phyloP scores from a whole-genome alignment of 257 asterid genomes.

The Cynanchum wilfordii region DNA sequence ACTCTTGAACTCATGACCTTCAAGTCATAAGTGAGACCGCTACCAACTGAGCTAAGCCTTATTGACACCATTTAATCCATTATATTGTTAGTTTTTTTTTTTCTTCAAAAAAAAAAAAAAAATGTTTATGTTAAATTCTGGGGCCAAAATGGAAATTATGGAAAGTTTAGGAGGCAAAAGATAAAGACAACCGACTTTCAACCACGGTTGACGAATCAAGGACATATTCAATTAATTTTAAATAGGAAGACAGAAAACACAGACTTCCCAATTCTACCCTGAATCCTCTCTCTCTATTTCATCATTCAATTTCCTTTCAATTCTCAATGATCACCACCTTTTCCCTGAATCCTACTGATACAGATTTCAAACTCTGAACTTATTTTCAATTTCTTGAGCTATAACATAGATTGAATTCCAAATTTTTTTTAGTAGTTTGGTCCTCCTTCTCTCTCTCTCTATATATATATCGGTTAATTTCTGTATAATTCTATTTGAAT shows the following conservation, averaged over 20 bases:
- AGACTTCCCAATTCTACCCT: neutral
- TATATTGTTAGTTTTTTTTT: too few species aligned
- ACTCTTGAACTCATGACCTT: too few species aligned
- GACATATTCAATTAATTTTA: neutral
- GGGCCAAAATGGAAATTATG: slow-evolving; percentile 8
- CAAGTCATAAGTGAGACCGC: too few species aligned
- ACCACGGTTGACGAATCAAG: neutral
- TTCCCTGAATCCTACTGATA: neutral
- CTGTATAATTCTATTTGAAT: neutral
- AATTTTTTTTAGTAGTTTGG: neutral
- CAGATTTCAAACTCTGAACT: neutral
- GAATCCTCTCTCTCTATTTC: slow-evolving; percentile 13
- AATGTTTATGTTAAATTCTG: neutral
- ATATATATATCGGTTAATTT: neutral
- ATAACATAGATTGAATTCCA: neutral
- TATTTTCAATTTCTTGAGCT: neutral
- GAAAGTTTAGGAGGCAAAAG: neutral
- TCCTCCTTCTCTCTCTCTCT: too few species aligned
- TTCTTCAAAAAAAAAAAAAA: too few species aligned
- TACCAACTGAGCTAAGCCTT: too few species aligned
- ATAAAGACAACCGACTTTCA: neutral
- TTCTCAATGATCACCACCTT: slow-evolving; percentile 7
- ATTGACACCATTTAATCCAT: too few species aligned
- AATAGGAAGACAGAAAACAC: neutral
- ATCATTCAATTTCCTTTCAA: slow-evolving; percentile 12